Evolutionary conservation across 805 yeast genomes (phyloP).

Genomic region (Lipomyces orientalis): DNA sequence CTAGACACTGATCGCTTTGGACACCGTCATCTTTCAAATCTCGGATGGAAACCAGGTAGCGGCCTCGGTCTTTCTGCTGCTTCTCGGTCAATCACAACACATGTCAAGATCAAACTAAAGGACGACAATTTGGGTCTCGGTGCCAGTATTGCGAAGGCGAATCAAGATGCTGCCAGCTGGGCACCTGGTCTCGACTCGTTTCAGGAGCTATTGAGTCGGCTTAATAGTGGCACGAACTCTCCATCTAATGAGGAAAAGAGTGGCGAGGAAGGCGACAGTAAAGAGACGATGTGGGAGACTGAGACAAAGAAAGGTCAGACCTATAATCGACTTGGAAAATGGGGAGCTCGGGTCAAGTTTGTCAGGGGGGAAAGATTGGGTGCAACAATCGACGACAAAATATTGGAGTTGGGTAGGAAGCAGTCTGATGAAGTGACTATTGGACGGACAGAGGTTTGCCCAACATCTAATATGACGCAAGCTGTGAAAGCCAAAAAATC

Average conservation of each 20-base stretch:
- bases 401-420: slow-evolving; percentile 37
- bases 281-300: slow-evolving; percentile 55
- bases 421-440: slow-evolving; percentile 34
- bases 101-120: slow-evolving; percentile 80
- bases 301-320: slow-evolving; percentile 58
- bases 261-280: slow-evolving; percentile 51
- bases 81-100: slow-evolving; percentile 69
- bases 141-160: slow-evolving; percentile 56
- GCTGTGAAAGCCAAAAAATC: background rate
- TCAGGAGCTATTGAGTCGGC: slow-evolving; percentile 84
- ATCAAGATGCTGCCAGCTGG: slow-evolving; percentile 71
- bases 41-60: slow-evolving; percentile 92
- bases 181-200: slow-evolving; percentile 92
- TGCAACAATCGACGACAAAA: slow-evolving; percentile 60
- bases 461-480: background rate
- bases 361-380: slow-evolving; percentile 81
- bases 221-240: slow-evolving; percentile 66
- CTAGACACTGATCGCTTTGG: slow-evolving; percentile 75
- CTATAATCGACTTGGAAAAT: slow-evolving; percentile 57
- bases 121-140: slow-evolving; percentile 89
- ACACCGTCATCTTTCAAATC: slow-evolving; percentile 75
- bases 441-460: background rate
- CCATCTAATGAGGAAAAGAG: background rate
- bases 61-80: slow-evolving; percentile 70
- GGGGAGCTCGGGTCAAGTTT: slow-evolving; percentile 87